A percentile compares a stretch with the other conserved stretches of the same genome.
Conservation (phyloP, 2,329 filamentous ascomycete species). For the Pseudogymnoascus sp. region DNA sequence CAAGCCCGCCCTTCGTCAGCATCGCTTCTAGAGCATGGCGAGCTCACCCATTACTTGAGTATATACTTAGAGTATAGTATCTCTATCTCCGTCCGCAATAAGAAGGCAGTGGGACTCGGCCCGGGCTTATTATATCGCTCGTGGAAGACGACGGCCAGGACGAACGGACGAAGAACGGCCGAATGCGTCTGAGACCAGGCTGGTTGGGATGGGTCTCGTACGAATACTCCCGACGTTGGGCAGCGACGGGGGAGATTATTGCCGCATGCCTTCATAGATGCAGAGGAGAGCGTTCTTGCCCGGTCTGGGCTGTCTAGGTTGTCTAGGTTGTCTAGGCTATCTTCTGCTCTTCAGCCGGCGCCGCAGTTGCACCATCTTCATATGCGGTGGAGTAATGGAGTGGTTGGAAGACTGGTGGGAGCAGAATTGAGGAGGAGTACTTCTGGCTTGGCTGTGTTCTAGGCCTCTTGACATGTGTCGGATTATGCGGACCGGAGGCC, state of each 20-base stretch:
- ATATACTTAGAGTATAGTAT: not conserved
- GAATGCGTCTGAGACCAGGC: not conserved
- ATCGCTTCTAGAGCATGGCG: not conserved
- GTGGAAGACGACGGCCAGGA: not conserved
- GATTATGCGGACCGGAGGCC: not conserved
- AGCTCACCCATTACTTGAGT: not conserved
- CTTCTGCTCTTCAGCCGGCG: not conserved
- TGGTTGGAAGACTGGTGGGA: not conserved
- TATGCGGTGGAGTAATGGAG: not conserved
- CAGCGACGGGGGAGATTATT: not conserved
- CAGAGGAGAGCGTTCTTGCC: not conserved
- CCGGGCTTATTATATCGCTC: conserved; percentile 2
- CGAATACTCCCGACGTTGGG: conserved; percentile 2
- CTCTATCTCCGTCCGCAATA: not conserved
- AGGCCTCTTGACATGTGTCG: not conserved
- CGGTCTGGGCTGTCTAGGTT: not conserved
- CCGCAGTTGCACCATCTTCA: not conserved
- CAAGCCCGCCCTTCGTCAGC: not conserved
- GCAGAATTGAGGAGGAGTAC: not conserved
- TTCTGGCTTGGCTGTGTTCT: conserved; percentile 1
- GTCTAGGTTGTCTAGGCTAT: not conserved
- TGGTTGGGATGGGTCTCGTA: not conserved
- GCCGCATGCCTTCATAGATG: not conserved
- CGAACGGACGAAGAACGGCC: not conserved
- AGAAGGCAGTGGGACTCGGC: not conserved